Percentiles rank a stretch among this genome's conserved stretches.
Conservation (phyloP, 192 early-diverging fungal species). For the Backusella mclennaniae region DNA sequence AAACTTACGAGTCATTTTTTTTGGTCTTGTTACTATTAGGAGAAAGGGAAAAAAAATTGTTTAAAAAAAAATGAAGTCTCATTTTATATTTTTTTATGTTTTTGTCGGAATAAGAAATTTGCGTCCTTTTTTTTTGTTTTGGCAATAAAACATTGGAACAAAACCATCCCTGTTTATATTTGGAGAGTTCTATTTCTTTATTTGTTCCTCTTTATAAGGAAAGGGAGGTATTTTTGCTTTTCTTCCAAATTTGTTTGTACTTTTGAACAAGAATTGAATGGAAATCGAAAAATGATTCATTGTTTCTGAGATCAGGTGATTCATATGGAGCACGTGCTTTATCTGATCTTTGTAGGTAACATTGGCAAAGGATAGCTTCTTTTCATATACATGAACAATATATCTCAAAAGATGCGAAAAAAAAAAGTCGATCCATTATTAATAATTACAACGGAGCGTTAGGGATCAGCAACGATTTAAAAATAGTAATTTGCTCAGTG, state of each 20-base stretch:
- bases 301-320: background rate
- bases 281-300: background rate
- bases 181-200: background rate
- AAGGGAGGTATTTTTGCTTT: background rate
- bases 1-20: constrained; percentile 4
- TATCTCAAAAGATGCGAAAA: too few relatives aligned
- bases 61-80: background rate
- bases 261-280: background rate
- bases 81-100: background rate
- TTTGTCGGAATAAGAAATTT: background rate
- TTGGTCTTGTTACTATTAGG: background rate
- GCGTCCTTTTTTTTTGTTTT: background rate
- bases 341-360: background rate
- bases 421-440: too few relatives aligned
- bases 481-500: too few relatives aligned
- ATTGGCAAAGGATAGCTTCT: too few relatives aligned
- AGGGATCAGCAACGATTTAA: too few relatives aligned
- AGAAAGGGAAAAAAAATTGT: background rate
- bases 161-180: background rate
- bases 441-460: too few relatives aligned
- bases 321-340: background rate
- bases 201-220: background rate
- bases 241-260: background rate
- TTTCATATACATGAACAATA: too few relatives aligned
- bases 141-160: background rate